Percentiles rank a stretch among this genome's conserved stretches.
Conservation (phyloP, 805 yeast genomes). For the Wickerhamomyces subpelliculosus region DNA sequence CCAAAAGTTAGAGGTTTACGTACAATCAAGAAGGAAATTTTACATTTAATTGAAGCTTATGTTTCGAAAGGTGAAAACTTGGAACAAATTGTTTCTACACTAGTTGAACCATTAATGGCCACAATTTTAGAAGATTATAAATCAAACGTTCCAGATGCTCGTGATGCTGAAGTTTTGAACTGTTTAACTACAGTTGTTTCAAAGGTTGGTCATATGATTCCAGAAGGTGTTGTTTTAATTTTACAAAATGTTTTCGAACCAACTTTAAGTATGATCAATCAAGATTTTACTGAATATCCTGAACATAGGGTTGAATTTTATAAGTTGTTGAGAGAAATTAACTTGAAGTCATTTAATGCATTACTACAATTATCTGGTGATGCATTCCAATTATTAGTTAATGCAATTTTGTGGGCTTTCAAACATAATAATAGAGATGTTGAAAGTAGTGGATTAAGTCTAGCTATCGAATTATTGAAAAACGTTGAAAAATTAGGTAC, state of each 20-base stretch:
- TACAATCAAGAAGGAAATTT: conserved; percentile 90
- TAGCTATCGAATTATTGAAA: conserved; percentile 75
- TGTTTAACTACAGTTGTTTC: conserved; percentile 88
- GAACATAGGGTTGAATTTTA: conserved; percentile 97
- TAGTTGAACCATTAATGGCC: conserved; percentile 74
- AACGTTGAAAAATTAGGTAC: conserved; percentile 75
- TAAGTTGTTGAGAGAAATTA: conserved; percentile 80
- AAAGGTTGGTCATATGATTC: conserved; percentile 81
- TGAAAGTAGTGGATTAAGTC: conserved; percentile 82
- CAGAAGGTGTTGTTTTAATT: conserved; percentile 82
- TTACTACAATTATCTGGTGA: conserved; percentile 83
- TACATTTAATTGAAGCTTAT: conserved; percentile 84
- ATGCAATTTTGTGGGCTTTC: conserved; percentile 96
- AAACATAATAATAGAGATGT: conserved; percentile 97
- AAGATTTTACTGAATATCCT: conserved; percentile 93
- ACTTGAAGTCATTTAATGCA: conserved; percentile 79
- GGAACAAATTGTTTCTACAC: conserved; percentile 75
- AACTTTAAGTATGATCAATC: conserved; percentile 91
- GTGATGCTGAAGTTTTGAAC: conserved; percentile 95
- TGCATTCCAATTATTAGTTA: conserved; percentile 84
- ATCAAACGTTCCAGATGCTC: conserved; percentile 86
- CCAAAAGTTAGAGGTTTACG: conserved; percentile 93
- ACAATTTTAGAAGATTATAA: conserved; percentile 89
- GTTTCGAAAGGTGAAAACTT: conserved; percentile 76
- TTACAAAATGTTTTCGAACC: conserved; percentile 89